Evolutionary conservation across 2,329 filamentous ascomycete genomes (phyloP).

Genomic region (Dactylellina haptotyla): DNA sequence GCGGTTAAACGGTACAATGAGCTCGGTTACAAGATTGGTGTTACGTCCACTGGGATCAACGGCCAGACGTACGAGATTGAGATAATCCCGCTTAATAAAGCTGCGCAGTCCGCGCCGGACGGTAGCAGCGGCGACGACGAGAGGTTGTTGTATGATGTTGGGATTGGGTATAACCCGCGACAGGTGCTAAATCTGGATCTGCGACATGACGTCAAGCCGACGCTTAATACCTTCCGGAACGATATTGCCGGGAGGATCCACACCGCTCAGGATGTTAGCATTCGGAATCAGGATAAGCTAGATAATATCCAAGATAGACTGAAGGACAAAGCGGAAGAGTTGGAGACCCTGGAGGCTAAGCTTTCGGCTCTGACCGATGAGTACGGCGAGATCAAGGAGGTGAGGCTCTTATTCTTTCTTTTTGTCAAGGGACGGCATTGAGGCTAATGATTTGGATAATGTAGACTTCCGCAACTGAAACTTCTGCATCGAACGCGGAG

Average conservation of each 20-base stretch:
- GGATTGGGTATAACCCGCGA: slow-evolving; percentile 87
- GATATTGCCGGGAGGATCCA: slow-evolving; percentile 91
- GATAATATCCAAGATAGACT: slow-evolving; percentile 97
- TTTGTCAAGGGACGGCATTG: neutral
- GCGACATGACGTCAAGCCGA: slow-evolving; percentile 80
- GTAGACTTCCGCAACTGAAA: slow-evolving; percentile 80
- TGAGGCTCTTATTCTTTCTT: slow-evolving; percentile 59
- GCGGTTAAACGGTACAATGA: slow-evolving; percentile 93
- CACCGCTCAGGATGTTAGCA: slow-evolving; percentile 83
- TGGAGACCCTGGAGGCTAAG: slow-evolving; percentile 88
- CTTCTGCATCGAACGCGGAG: slow-evolving; percentile 87
- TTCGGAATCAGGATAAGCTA: slow-evolving; percentile 92
- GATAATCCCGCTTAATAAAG: slow-evolving; percentile 67
- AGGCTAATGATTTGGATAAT: slow-evolving; percentile 58
- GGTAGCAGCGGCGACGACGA: slow-evolving; percentile 69
- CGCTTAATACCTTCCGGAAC: slow-evolving; percentile 80
- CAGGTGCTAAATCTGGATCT: slow-evolving; percentile 91
- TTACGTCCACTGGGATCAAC: slow-evolving; percentile 89
- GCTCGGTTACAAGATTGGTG: slow-evolving; percentile 87
- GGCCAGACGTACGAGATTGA: slow-evolving; percentile 85
- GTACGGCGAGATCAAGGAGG: slow-evolving; percentile 91
- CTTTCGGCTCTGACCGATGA: slow-evolving; percentile 90
- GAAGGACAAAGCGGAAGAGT: slow-evolving; percentile 91
- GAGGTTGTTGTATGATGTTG: slow-evolving; percentile 80
- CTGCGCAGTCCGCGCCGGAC: slow-evolving; percentile 65